Evolutionary conservation across 2,329 filamentous ascomycete species (phyloP).

Genomic region (Daldinia eschscholtzii): DNA sequence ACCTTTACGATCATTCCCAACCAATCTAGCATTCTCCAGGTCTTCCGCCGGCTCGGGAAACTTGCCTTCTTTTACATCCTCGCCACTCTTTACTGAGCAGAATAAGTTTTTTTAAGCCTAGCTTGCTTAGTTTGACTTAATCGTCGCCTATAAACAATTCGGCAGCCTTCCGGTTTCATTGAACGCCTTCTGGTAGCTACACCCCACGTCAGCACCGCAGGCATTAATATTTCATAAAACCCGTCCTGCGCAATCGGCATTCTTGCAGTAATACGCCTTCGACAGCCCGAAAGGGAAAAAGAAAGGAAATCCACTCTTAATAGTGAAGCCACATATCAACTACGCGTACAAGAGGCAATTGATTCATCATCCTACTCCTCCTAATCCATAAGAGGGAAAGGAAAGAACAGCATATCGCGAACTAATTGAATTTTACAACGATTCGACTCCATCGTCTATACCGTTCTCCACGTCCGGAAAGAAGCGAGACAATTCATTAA

Average conservation of each 20-base stretch:
- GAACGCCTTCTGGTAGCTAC: slow-evolving; percentile 30
- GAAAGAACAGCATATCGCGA: slow-evolving; percentile 4
- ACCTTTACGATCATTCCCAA: slow-evolving; percentile 33
- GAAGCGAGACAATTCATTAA: slow-evolving; percentile 34
- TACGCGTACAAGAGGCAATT: slow-evolving; percentile 32
- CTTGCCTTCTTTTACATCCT: slow-evolving; percentile 38
- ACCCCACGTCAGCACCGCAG: slow-evolving; percentile 46
- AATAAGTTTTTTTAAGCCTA: slow-evolving; percentile 30
- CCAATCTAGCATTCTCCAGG: slow-evolving; percentile 44
- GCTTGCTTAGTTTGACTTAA: slow-evolving; percentile 41
- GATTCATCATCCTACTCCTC: slow-evolving; percentile 20
- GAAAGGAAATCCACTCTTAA: slow-evolving; percentile 37
- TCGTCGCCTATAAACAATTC: slow-evolving; percentile 30
- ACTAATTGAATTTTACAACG: slow-evolving; percentile 22
- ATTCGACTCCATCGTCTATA: slow-evolving; percentile 27
- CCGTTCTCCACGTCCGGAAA: slow-evolving; percentile 20
- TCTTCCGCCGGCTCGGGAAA: slow-evolving; percentile 51
- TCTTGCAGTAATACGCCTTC: slow-evolving; percentile 24
- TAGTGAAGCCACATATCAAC: slow-evolving; percentile 43
- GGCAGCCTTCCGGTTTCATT: slow-evolving; percentile 41
- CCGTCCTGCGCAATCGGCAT: slow-evolving; percentile 22
- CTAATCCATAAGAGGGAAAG: slow-evolving; percentile 7
- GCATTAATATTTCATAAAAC: slow-evolving; percentile 42
- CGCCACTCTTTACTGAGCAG: slow-evolving; percentile 35
- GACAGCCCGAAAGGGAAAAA: slow-evolving; percentile 28